Evolutionary conservation across 2,329 filamentous ascomycete species (phyloP), one percentile per base, ranked within the genome.

Genomic region (Alternaria panax): DNA sequence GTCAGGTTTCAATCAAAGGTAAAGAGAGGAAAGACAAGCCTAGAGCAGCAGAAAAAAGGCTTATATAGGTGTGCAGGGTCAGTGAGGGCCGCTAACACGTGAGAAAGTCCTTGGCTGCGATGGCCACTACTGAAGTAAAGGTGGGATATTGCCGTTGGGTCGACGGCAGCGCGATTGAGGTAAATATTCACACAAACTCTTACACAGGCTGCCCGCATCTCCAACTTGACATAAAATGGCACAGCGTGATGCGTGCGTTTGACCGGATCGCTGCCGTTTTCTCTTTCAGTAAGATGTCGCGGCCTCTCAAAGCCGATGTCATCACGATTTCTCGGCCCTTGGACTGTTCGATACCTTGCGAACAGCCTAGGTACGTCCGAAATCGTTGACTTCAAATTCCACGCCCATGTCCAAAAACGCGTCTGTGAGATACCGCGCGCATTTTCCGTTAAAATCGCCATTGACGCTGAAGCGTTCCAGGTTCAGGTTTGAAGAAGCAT

Each of bases 391-490:
- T 14, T 50, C 20, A 9, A 55, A 57, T 14, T 22, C 36, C 20
- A 63, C 45, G n/a, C 54, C 54, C 36, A 18, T 18, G 16, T 58
- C n/a, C 6, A 28, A 20, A 14, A 63, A 63, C n/a, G 38, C 20
- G 8, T 27, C n/a, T 6, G 28, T 46, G 2, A 47, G 40, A 5
- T 2, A 0, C 8, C 18, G 20, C 8, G 20, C 4, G 12, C 7
- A 11, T 4, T 9, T 18, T 3, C 16, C 12, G 3, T 12, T 1
- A 14, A 4, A 7, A 6, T 16, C 7, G 3, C 25, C 3, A 22
- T 22, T 41, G 12, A 60, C 8, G 18, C 9, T 36, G 5, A 61
- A n/a, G 6, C 41, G 25, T 8, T 22, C 20, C n/a, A 58, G 27
- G 32, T 32, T 58, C 11, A 24, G 20, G n/a, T 18, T n/a, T 20